Percentiles rank a stretch among this genome's conserved stretches.
phyloP scores from a whole-genome alignment of 2,329 filamentous ascomycete species.

The Huntiella savannae region DNA sequence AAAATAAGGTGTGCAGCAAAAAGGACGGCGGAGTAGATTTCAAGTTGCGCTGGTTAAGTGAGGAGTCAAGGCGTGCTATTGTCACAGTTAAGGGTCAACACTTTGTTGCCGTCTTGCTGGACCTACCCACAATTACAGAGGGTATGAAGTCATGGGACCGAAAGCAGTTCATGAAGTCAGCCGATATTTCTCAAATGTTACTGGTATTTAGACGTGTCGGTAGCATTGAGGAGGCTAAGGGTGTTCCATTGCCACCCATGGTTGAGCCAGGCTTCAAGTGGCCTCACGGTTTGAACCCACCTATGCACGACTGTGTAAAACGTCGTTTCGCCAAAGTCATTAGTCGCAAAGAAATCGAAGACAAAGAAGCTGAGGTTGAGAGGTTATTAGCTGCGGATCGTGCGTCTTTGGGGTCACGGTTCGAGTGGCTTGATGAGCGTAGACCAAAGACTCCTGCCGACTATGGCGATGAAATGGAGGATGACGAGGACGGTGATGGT shows the following conservation, averaged over 20 bases:
- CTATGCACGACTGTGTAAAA: constrained; percentile 69
- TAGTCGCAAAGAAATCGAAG: constrained; percentile 65
- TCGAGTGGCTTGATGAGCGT: constrained; percentile 43
- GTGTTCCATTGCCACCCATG: constrained; percentile 50
- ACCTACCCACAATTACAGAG: constrained; percentile 73
- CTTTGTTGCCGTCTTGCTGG: constrained; percentile 64
- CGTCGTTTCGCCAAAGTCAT: constrained; percentile 69
- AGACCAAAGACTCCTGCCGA: constrained; percentile 14
- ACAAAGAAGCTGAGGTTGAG: constrained; percentile 64
- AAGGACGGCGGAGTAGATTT: constrained; percentile 56
- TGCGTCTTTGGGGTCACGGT: constrained; percentile 37
- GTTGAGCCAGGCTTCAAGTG: constrained; percentile 53
- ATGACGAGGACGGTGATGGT: constrained; percentile 26
- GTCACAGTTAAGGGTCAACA: constrained; percentile 48
- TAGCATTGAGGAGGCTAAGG: constrained; percentile 45
- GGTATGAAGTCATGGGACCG: constrained; percentile 88
- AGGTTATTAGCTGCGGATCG: constrained; percentile 52
- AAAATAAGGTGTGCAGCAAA: constrained; percentile 54
- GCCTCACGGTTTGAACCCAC: constrained; percentile 72
- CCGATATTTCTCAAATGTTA: constrained; percentile 79
- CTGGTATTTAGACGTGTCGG: constrained; percentile 52
- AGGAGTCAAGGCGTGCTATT: constrained; percentile 53
- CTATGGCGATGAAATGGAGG: constrained; percentile 19
- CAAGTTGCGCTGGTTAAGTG: constrained; percentile 58
- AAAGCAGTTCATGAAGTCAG: constrained; percentile 72